Evolutionary conservation across 805 yeast genomes (phyloP).

Genomic region (Ogataea trehaloabstinens): DNA sequence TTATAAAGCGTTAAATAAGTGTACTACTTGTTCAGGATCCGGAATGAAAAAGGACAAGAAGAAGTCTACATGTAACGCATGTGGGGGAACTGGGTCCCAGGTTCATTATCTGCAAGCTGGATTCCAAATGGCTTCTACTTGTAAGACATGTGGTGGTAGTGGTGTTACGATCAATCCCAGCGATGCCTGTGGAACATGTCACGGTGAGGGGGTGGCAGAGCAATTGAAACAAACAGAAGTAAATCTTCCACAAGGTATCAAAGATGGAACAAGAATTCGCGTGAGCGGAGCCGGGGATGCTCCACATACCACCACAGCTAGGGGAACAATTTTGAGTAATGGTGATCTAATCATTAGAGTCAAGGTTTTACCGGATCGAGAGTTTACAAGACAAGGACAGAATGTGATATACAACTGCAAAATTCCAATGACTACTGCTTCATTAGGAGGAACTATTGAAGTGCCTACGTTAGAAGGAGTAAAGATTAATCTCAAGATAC

Average conservation of each 20-base stretch:
- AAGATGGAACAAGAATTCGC: constrained; percentile 81
- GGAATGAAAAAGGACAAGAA: constrained; percentile 78
- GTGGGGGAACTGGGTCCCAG: constrained; percentile 92
- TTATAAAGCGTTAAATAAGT: constrained; percentile 72
- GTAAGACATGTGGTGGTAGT: constrained; percentile 81
- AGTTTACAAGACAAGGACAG: constrained; percentile 63
- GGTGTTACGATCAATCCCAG: constrained; percentile 72
- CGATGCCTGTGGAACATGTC: constrained; percentile 78
- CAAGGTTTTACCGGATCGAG: constrained; percentile 70
- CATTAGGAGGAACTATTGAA: constrained; percentile 86
- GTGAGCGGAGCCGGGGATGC: constrained; percentile 89
- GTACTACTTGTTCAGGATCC: constrained; percentile 77
- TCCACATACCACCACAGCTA: constrained; percentile 73
- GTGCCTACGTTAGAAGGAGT: constrained; percentile 86
- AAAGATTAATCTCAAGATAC: constrained; percentile 70
- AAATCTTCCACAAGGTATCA: constrained; percentile 85
- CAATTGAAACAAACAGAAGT: constrained; percentile 68
- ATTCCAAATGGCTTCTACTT: constrained; percentile 94
- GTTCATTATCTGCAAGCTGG: constrained; percentile 88
- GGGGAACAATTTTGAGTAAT: constrained; percentile 62
- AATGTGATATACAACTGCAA: constrained; percentile 64
- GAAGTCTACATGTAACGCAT: constrained; percentile 75
- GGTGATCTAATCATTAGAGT: constrained; percentile 90
- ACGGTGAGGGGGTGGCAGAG: constrained; percentile 83
- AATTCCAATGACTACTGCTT: constrained; percentile 93